Base-by-base conservation (phyloP, 169 alveolate species). In the Plasmodium gonderi region DNA sequence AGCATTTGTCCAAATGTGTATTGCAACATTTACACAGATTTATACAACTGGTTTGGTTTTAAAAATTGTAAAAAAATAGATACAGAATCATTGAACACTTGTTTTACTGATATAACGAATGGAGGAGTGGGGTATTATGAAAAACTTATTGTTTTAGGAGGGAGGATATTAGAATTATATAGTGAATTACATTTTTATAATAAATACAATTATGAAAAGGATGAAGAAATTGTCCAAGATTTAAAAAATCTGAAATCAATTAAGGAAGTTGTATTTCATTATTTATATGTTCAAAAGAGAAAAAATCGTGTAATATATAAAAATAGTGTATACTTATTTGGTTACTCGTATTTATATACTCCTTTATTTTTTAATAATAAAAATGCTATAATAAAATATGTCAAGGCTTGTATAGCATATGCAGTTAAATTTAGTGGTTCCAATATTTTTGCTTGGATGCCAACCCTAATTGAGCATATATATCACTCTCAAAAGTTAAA, bases 41-140 rank as follows among this genome's bases (percentile, higher is more conserved):
- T 82, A 14, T 47, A 82, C 40, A 82, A 67, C n/a, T 82, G 92
- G 92, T 82, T 82, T 82, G 92, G 92, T 31, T 82, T 82, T 82
- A 82, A 82, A 47, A 44, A 82, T 69, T 82, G 92, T 75, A 42
- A 36, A 33, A 82, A 82, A 17, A 82, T 82, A 31, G 92, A 82
- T 29, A 82, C 82, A 1, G 92, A 82, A 36, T 68, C 76, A 2
- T 82, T 82, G 38, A 82, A 82, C 44, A 82, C 92, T 5, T 82
- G 92, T 31, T 82, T 82, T 69, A 82, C 92, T 9, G 92, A 82
- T 40, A 68, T 82, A 69, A 54, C 92, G 5, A 82, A 82, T 47
- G 92, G 92, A 42, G 92, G 92, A 38, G 81, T 82, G 11, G 92
- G 92, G 0, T 82, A 82, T 40, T 82, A 82, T 23, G 92, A 82